These are phyloP conservation scores for Floccularia luteovirens DNA, from an alignment of 768 basidiomycete genomes.

Conservation along the genomic window DNA sequence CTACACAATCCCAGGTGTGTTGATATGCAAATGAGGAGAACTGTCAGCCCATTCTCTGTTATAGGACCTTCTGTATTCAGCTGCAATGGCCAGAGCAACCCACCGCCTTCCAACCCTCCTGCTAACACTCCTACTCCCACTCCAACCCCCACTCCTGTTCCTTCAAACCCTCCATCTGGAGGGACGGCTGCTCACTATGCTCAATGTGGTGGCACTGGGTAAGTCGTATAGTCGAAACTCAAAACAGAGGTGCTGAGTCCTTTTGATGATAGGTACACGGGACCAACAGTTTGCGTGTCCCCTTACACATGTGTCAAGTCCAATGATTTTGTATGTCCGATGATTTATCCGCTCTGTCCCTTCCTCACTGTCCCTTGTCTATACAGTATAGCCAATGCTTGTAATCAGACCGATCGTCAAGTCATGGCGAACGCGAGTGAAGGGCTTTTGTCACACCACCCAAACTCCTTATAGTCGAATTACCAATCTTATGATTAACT, in stretches of 20 bases:
- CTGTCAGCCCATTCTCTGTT: not conserved
- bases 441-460: not conserved
- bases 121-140: conserved; percentile 8
- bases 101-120: conserved; percentile 6
- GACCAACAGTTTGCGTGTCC: conserved; percentile 25
- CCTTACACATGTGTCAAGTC: conserved; percentile 24
- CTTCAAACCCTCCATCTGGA: conserved; percentile 11
- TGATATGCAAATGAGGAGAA: not conserved
- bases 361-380: not conserved
- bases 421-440: no score
- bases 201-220: conserved; percentile 34
- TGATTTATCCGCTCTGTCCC: not conserved
- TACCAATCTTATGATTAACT: no score
- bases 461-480: not conserved
- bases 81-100: conserved; percentile 16
- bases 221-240: conserved; percentile 8
- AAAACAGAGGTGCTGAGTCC: not conserved
- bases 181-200: conserved; percentile 31
- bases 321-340: conserved; percentile 23
- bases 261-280: conserved; percentile 18
- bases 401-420: no score
- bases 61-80: conserved; percentile 30
- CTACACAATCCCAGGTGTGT: conserved; percentile 33
- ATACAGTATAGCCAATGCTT: conserved; percentile 20
- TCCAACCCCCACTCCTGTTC: conserved; percentile 10